Conservation (phyloP, 2,329 filamentous ascomycete species). For the Pestalotiopsis sp. region DNA sequence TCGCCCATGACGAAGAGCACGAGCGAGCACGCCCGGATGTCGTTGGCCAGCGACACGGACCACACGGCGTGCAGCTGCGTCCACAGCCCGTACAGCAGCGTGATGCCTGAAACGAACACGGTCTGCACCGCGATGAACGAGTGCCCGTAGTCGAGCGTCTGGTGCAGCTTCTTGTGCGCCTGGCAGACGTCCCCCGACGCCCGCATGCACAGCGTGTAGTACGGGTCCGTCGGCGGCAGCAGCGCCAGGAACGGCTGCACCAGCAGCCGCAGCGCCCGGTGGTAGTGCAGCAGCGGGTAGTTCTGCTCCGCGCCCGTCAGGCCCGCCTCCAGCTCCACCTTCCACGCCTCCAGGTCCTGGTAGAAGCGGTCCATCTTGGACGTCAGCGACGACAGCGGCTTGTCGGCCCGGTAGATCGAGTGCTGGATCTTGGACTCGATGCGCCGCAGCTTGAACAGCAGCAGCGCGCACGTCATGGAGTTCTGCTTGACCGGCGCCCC, state of each 20-base stretch:
- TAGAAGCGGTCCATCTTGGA: slow-evolving; percentile 49
- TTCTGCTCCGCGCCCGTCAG: slow-evolving; percentile 42
- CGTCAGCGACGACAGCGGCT: slow-evolving; percentile 43
- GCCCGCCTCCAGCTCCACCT: slow-evolving; percentile 35
- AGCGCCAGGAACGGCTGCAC: slow-evolving; percentile 53
- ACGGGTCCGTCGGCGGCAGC: slow-evolving; percentile 46
- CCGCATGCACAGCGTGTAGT: slow-evolving; percentile 44
- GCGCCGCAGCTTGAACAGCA: slow-evolving; percentile 46
- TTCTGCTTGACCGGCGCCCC: slow-evolving; percentile 28
- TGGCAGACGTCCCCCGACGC: slow-evolving; percentile 44
- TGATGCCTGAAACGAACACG: slow-evolving; percentile 44
- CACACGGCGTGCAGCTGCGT: slow-evolving; percentile 47
- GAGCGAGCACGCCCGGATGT: slow-evolving; percentile 50
- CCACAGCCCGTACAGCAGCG: slow-evolving; percentile 40
- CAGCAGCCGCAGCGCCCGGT: slow-evolving; percentile 50
- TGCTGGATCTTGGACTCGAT: slow-evolving; percentile 53
- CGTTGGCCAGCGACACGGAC: slow-evolving; percentile 50
- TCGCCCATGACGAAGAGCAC: slow-evolving; percentile 54
- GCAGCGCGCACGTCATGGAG: slow-evolving; percentile 43
- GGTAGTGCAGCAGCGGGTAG: slow-evolving; percentile 52
- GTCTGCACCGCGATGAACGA: slow-evolving; percentile 46
- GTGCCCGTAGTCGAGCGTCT: slow-evolving; percentile 41
- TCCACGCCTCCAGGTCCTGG: slow-evolving; percentile 49
- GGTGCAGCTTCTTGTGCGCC: slow-evolving; percentile 43
- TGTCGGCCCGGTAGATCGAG: slow-evolving; percentile 53